Percentiles rank a stretch among this genome's conserved stretches.
Conservation (phyloP, 1,139 yeast species). For the Blastobotrys apis region DNA sequence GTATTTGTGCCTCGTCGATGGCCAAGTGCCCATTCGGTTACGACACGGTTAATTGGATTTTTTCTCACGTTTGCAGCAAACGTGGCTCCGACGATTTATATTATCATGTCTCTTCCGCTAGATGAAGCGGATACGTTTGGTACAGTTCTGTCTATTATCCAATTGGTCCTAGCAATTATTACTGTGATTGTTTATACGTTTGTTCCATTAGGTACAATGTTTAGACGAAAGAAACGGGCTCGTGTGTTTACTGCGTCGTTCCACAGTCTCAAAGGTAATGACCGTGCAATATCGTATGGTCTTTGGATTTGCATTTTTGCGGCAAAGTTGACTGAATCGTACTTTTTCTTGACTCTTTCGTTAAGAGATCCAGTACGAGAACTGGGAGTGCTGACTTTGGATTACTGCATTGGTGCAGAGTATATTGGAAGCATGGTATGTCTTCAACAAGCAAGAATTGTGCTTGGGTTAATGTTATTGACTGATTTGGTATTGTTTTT, state of each 20-base stretch:
- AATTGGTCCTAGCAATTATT: conserved; percentile 54
- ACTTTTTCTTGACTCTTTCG: conserved; percentile 73
- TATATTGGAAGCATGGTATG: conserved; percentile 52
- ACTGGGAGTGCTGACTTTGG: conserved; percentile 53
- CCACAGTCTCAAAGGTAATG: conserved; percentile 49
- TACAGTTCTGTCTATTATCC: conserved; percentile 49
- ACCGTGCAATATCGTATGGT: conserved; percentile 52
- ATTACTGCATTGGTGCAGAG: conserved; percentile 59
- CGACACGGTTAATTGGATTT: conserved; percentile 44
- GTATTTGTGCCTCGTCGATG: conserved; percentile 63
- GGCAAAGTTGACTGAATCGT: conserved; percentile 76
- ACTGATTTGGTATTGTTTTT: conserved; percentile 74
- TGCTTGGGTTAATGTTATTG: conserved; percentile 51
- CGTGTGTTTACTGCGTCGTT: conserved; percentile 48
- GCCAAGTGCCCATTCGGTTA: conserved; percentile 58
- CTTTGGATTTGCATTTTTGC: conserved; percentile 67
- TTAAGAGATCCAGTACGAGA: conserved; percentile 74
- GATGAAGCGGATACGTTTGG: conserved; percentile 49
- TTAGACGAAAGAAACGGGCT: conserved; percentile 26
- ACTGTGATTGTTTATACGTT: conserved; percentile 60
- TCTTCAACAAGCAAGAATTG: conserved; percentile 52
- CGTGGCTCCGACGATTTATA: conserved; percentile 58
- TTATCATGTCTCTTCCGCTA: conserved; percentile 48
- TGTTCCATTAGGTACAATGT: conserved; percentile 54
- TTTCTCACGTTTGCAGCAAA: conserved; percentile 46